A percentile compares a stretch with the other conserved stretches of the same genome.
Conservation (phyloP, 2,329 filamentous ascomycete genomes). For the Fusarium sp. region DNA sequence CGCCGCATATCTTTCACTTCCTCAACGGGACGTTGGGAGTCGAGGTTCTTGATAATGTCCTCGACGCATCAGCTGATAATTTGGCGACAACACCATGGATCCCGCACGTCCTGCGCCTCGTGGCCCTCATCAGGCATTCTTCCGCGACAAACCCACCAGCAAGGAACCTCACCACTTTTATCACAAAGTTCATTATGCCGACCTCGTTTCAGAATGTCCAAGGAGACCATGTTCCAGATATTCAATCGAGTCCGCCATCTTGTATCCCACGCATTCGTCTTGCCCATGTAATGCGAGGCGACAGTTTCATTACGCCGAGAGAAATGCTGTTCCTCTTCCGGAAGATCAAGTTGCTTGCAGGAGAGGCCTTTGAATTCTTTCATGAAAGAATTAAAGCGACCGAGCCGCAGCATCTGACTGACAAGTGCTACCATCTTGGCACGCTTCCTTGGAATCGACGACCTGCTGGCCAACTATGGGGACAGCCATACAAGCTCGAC, state of each 20-base stretch:
- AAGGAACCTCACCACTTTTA: background rate
- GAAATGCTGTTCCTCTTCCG: conserved; percentile 13
- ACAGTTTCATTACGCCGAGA: background rate
- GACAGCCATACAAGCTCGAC: conserved; percentile 3
- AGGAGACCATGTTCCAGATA: background rate
- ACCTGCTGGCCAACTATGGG: conserved; percentile 5
- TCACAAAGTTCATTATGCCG: conserved; percentile 6
- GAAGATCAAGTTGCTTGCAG: conserved; percentile 3
- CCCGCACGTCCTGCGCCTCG: conserved; percentile 12
- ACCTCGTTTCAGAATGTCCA: background rate
- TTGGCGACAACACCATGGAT: conserved; percentile 15
- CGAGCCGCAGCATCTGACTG: conserved; percentile 5
- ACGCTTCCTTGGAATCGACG: conserved; percentile 1
- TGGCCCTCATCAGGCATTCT: conserved; percentile 12
- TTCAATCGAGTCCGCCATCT: background rate
- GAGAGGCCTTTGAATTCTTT: conserved; percentile 17
- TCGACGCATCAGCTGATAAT: conserved; percentile 1
- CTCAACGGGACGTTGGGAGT: conserved; percentile 3
- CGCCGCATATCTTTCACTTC: conserved; percentile 11
- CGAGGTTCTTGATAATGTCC: conserved; percentile 7
- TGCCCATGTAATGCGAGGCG: background rate
- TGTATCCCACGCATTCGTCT: background rate
- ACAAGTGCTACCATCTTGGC: conserved; percentile 1
- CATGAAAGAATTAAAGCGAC: background rate
- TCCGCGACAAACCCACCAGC: background rate